Percentiles rank a stretch among this genome's conserved stretches.
Conservation (phyloP, 352 stramenopile species). For the Peronosclerospora sorghi region DNA sequence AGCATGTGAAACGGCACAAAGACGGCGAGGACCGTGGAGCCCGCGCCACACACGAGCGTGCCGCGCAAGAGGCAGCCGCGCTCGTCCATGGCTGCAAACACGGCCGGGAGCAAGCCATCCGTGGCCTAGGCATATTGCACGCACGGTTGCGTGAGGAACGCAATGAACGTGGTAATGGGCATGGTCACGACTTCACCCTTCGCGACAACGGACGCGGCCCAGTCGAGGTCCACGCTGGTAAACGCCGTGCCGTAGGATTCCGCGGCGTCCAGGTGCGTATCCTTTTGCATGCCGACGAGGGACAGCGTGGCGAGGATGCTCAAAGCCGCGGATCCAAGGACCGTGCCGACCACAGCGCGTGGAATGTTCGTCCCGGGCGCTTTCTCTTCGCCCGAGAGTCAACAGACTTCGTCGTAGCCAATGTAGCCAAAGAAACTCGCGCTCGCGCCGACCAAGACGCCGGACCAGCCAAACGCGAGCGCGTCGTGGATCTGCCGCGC, state of each 20-base stretch:
- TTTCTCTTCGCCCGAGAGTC: slow-evolving; percentile 82
- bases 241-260: slow-evolving; percentile 73
- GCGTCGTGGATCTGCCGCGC: slow-evolving; percentile 18
- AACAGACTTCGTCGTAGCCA: slow-evolving; percentile 95
- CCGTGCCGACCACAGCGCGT: slow-evolving; percentile 81
- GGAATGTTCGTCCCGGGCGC: slow-evolving; percentile 83
- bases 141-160: slow-evolving; percentile 88
- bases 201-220: slow-evolving; percentile 78
- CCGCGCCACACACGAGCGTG: slow-evolving; percentile 47
- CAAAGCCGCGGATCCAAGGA: slow-evolving; percentile 71
- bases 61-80: slow-evolving; percentile 67
- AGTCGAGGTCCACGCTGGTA: slow-evolving; percentile 37
- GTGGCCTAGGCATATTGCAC: slow-evolving; percentile 87
- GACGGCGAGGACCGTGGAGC: slow-evolving; percentile 42
- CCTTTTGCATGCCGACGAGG: slow-evolving; percentile 88
- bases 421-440: slow-evolving; percentile 95
- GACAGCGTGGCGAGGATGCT: slow-evolving; percentile 84
- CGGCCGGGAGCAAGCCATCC: slow-evolving; percentile 85
- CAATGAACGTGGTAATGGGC: slow-evolving; percentile 92
- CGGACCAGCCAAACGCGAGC: slow-evolving; percentile 52
- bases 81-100: slow-evolving; percentile 70
- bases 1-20: slow-evolving; percentile 80
- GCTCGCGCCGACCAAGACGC: slow-evolving; percentile 83
- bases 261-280: slow-evolving; percentile 62
- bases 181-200: slow-evolving; percentile 91